Evolutionary conservation across 2,329 filamentous ascomycete species (phyloP).

Genomic region (Ophiocordyceps robertsii): DNA sequence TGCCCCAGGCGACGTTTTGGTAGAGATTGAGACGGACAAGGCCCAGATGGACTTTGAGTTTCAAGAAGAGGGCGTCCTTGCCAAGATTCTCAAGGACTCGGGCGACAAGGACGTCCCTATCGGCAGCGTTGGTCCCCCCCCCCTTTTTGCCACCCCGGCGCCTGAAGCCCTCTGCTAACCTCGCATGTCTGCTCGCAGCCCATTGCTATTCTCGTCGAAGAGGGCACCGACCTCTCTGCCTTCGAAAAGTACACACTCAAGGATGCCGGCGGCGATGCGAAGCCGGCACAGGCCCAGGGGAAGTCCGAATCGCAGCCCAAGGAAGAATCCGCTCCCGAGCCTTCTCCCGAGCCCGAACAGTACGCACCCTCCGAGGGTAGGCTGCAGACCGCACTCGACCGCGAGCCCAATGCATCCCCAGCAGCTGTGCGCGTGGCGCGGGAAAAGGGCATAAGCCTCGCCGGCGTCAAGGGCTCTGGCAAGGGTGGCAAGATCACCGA

Average conservation of each 20-base stretch:
- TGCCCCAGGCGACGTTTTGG: conserved; percentile 83
- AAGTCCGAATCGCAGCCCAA: conserved; percentile 45
- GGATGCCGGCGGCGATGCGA: conserved; percentile 75
- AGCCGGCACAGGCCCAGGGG: conserved; percentile 51
- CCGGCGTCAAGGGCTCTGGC: conserved; percentile 74
- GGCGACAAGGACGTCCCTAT: conserved; percentile 91
- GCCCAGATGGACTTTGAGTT: conserved; percentile 99
- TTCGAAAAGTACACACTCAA: conserved; percentile 82
- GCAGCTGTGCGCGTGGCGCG: conserved; percentile 71
- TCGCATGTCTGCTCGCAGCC: conserved; percentile 42
- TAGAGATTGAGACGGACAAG: conserved; percentile 99
- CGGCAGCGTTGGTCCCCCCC: conserved; percentile 63
- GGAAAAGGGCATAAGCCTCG: conserved; percentile 69
- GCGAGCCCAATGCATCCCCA: conserved; percentile 59
- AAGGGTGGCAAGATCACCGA: conserved; percentile 78
- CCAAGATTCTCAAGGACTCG: conserved; percentile 84
- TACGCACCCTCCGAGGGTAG: conserved; percentile 61
- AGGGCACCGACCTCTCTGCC: conserved; percentile 71
- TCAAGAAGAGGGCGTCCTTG: conserved; percentile 92
- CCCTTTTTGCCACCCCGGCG: conserved; percentile 6
- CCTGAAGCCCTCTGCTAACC: conserved; percentile 1
- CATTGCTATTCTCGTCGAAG: conserved; percentile 89
- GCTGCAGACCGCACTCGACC: conserved; percentile 73
- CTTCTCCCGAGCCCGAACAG: conserved; percentile 48
- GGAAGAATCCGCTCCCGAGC: conserved; percentile 28